Evolutionary conservation across 306 rosid species (phyloP).

Genomic region (Biancaea sappan): DNA sequence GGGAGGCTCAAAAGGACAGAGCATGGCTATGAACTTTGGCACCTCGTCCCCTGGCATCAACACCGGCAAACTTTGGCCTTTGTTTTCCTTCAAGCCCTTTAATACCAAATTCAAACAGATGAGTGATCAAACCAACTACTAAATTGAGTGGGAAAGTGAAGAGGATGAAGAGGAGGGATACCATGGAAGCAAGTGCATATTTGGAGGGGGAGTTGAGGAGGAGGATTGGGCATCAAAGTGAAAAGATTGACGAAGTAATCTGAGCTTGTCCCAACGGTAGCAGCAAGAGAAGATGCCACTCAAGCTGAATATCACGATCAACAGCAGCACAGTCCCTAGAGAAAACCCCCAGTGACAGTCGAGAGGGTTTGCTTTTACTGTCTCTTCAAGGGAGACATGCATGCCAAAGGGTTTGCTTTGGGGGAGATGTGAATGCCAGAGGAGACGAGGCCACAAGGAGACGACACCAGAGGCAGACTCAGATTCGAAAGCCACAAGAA

Average conservation of each 20-base stretch:
- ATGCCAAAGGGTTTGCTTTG: too few species aligned
- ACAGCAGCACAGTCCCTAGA: constrained; percentile 82
- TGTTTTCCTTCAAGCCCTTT: constrained; percentile 51
- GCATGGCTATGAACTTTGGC: constrained; percentile 89
- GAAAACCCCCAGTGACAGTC: constrained; percentile 93
- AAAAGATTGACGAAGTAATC: constrained; percentile 63
- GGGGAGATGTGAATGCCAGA: too few species aligned
- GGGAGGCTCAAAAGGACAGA: constrained; percentile 72
- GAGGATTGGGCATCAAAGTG: constrained; percentile 26
- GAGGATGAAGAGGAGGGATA: constrained; percentile 37
- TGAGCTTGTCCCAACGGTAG: constrained; percentile 93
- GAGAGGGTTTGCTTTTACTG: too few species aligned
- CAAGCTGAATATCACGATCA: constrained; percentile 76
- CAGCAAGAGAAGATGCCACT: constrained; percentile 97
- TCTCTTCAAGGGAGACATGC: too few species aligned
- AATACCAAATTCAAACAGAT: too few species aligned
- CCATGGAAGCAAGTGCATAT: constrained; percentile 42
- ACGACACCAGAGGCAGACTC: too few species aligned
- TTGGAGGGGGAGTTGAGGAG: constrained; percentile 48
- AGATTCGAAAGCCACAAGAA: too few species aligned
- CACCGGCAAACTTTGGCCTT: constrained; percentile 68
- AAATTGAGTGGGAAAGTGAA: too few species aligned
- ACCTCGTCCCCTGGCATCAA: constrained; percentile 86
- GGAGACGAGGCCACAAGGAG: too few species aligned
- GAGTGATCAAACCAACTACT: too few species aligned